Conservation (phyloP, 371 early-diverging fungal genomes). For the Rhizopus stolonifer region DNA sequence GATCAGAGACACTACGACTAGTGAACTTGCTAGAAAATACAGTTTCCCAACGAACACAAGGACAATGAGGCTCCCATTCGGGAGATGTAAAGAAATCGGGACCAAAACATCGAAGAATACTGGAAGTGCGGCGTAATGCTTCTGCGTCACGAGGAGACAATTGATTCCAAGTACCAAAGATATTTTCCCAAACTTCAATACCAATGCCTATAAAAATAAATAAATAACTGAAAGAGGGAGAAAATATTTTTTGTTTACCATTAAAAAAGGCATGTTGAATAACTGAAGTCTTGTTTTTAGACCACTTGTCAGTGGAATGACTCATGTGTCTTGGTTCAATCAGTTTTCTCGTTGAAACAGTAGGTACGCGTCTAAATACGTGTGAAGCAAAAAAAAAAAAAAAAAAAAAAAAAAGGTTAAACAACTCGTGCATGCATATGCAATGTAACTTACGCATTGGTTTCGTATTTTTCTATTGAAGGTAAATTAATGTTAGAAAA, state of each 20-base stretch:
- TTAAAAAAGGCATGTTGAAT: conserved; percentile 33
- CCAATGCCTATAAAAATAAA: conserved; percentile 18
- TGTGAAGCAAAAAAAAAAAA: too few species aligned
- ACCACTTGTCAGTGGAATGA: conserved; percentile 27
- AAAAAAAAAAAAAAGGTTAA: neutral
- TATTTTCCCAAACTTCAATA: conserved; percentile 33
- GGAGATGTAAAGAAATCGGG: conserved; percentile 26
- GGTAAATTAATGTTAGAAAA: neutral
- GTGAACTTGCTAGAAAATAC: conserved; percentile 27
- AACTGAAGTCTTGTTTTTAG: conserved; percentile 29
- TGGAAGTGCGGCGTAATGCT: conserved; percentile 22
- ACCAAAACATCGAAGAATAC: conserved; percentile 29
- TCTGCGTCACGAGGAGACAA: conserved; percentile 30
- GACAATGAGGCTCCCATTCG: conserved; percentile 35
- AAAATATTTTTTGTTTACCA: conserved; percentile 9
- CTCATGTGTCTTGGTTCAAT: conserved; percentile 30
- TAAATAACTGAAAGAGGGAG: neutral
- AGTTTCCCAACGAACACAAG: conserved; percentile 29
- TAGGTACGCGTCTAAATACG: conserved; percentile 26
- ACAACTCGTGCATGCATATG: neutral
- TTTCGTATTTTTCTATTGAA: conserved; percentile 22
- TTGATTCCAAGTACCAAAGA: conserved; percentile 33
- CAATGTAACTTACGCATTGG: neutral
- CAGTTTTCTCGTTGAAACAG: conserved; percentile 25
- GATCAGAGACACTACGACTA: conserved; percentile 12